phyloP scores from a whole-genome alignment of 257 asterid genomes.

The Jaltomata sinuosa region DNA sequence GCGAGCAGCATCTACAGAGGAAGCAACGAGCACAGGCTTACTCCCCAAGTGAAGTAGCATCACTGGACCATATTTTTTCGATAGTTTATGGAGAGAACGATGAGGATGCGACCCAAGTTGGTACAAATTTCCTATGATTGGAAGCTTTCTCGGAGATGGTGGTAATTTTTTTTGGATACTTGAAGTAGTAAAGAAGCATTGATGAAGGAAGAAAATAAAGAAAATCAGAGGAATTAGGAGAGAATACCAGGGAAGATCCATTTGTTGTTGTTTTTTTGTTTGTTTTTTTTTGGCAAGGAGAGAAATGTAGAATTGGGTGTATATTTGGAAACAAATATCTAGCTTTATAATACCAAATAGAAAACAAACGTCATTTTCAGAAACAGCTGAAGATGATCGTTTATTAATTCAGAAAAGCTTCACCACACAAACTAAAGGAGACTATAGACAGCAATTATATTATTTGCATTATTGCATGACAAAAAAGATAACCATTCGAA shows the following conservation, averaged over 20 bases:
- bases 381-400: no score
- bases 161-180: conserved; percentile 9
- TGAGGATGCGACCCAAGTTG: conserved; percentile 30
- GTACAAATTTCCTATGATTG: conserved; percentile 50
- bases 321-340: no score
- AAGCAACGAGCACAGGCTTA: neutral
- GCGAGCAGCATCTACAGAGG: neutral
- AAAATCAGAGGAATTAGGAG: neutral
- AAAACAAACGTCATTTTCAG: no score
- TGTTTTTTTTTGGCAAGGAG: neutral
- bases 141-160: conserved; percentile 43
- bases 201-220: neutral
- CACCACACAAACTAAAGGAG: no score
- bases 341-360: no score
- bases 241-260: neutral
- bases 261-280: no score
- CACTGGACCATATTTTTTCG: neutral
- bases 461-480: no score
- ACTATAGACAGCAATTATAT: no score
- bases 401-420: no score
- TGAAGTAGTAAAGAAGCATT: conserved; percentile 8
- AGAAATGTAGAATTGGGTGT: no score
- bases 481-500: no score
- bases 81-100: conserved; percentile 4
- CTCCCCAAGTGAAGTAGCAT: neutral